Evolutionary conservation across 768 basidiomycete genomes (phyloP).

Genomic region (Podaxis pistillaris): DNA sequence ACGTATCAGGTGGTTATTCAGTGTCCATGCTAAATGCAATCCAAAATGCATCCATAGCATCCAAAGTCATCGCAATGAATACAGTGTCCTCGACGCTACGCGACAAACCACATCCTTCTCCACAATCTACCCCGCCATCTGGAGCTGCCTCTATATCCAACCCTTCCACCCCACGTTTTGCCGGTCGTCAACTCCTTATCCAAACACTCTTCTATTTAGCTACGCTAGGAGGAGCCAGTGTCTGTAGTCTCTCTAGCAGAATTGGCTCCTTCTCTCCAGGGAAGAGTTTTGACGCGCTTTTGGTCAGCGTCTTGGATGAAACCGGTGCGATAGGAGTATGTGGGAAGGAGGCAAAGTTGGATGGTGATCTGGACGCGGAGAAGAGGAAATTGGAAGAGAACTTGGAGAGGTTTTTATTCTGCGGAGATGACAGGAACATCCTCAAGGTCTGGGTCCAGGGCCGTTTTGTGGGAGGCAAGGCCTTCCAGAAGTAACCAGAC

Average conservation of each 20-base stretch:
- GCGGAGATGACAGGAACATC: conserved; percentile 86
- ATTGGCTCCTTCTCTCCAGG: conserved; percentile 79
- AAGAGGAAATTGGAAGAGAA: conserved; percentile 46
- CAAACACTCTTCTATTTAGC: conserved; percentile 85
- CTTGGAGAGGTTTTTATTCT: conserved; percentile 84
- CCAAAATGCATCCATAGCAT: conserved; percentile 74
- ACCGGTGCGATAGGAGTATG: conserved; percentile 47
- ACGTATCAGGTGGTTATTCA: conserved; percentile 85
- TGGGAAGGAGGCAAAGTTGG: conserved; percentile 21
- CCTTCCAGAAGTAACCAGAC: conserved; percentile 13
- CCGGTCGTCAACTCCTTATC: conserved; percentile 64
- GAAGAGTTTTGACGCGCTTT: conserved; percentile 88
- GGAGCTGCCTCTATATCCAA: neutral
- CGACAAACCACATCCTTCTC: neutral
- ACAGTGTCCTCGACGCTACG: conserved; percentile 3
- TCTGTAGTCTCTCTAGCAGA: conserved; percentile 66
- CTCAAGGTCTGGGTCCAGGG: conserved; percentile 84
- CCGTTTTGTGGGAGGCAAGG: conserved; percentile 67
- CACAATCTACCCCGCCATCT: conserved; percentile 14
- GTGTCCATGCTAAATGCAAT: conserved; percentile 76
- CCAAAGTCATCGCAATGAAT: conserved; percentile 70
- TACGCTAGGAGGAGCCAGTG: conserved; percentile 85
- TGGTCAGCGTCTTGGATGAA: conserved; percentile 58
- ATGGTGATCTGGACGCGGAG: conserved; percentile 22
- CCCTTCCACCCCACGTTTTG: conserved; percentile 31